Evolutionary conservation across 2,329 filamentous ascomycete species (phyloP).

Genomic region (Geosmithia putterillii): DNA sequence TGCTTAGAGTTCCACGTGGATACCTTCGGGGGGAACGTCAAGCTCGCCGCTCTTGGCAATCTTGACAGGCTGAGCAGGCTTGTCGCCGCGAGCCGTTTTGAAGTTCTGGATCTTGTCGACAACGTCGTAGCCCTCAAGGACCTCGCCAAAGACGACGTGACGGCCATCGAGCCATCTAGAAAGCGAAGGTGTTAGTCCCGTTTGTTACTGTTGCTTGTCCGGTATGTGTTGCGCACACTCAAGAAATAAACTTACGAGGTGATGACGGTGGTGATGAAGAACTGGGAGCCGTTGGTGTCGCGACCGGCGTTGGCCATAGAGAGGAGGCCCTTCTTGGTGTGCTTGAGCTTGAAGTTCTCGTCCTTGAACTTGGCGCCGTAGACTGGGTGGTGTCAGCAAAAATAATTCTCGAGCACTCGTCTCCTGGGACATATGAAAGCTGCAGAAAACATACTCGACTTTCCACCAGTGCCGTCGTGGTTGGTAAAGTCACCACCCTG

Average conservation of each 20-base stretch:
- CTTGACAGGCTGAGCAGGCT: slow-evolving; percentile 57
- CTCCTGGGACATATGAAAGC: not conserved
- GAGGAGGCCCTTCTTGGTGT: slow-evolving; percentile 71
- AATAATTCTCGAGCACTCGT: not conserved
- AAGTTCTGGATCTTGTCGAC: slow-evolving; percentile 68
- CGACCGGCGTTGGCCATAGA: slow-evolving; percentile 79
- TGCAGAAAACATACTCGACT: slow-evolving; percentile 51
- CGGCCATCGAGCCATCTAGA: slow-evolving; percentile 67
- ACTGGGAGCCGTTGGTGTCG: slow-evolving; percentile 82
- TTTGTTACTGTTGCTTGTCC: not conserved
- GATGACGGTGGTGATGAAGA: slow-evolving; percentile 79
- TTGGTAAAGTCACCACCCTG: slow-evolving; percentile 83
- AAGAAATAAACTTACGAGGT: slow-evolving; percentile 46
- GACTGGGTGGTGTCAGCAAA: slow-evolving; percentile 41
- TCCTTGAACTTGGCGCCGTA: slow-evolving; percentile 76
- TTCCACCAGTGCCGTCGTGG: slow-evolving; percentile 71
- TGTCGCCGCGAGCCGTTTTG: slow-evolving; percentile 53
- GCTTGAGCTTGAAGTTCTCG: slow-evolving; percentile 94
- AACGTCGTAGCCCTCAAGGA: slow-evolving; percentile 74
- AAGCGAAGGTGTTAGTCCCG: slow-evolving; percentile 3
- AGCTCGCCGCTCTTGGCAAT: slow-evolving; percentile 78
- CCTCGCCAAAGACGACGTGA: slow-evolving; percentile 83
- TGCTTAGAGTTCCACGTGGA: slow-evolving; percentile 73
- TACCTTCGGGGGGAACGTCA: slow-evolving; percentile 80
- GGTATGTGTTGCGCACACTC: not conserved